Percentiles rank a stretch among this genome's conserved stretches.
These are phyloP conservation scores for Gilbertella persicaria DNA, from an alignment of 371 early-diverging fungal genomes.

Conservation along the genomic window DNA sequence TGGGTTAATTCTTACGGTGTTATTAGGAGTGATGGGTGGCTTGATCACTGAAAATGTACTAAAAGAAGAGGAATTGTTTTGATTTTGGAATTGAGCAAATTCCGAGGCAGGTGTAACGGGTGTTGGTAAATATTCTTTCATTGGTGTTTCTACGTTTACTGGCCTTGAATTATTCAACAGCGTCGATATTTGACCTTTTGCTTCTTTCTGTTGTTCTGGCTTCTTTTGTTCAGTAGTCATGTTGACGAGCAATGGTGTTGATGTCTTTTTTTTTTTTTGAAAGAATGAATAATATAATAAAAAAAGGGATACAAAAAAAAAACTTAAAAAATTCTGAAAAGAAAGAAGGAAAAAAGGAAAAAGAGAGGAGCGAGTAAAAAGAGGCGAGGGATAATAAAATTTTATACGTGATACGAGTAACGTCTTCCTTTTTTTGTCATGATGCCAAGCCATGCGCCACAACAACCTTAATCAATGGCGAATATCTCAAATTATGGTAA, in stretches of 20 bases:
- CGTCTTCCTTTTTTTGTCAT: conserved; percentile 27
- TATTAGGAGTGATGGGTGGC: conserved; percentile 9
- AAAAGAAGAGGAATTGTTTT: conserved; percentile 9
- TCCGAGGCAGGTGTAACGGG: conserved; percentile 30
- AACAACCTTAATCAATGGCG: background rate
- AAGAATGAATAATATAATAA: too few species aligned
- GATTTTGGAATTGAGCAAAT: conserved; percentile 21
- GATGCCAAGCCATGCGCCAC: conserved; percentile 40
- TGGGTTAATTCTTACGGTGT: background rate
- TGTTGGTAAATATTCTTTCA: conserved; percentile 31
- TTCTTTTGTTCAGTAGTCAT: background rate
- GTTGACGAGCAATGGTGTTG: too few species aligned
- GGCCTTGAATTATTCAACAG: conserved; percentile 8
- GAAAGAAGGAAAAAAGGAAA: background rate
- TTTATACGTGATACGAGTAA: conserved; percentile 20
- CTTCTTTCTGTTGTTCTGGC: conserved; percentile 4
- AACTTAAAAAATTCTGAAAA: conserved; percentile 1
- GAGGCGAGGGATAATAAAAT: background rate
- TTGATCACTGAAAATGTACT: conserved; percentile 27
- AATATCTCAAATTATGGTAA: background rate
- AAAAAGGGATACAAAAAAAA: conserved; percentile 10
- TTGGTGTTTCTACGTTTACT: conserved; percentile 12
- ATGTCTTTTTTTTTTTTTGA: too few species aligned
- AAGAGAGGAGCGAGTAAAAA: conserved; percentile 5
- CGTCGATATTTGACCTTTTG: conserved; percentile 7